A percentile compares a stretch with the other conserved stretches of the same genome.
phyloP scores from a whole-genome alignment of 257 asterid genomes.

The Solanum boliviense region DNA sequence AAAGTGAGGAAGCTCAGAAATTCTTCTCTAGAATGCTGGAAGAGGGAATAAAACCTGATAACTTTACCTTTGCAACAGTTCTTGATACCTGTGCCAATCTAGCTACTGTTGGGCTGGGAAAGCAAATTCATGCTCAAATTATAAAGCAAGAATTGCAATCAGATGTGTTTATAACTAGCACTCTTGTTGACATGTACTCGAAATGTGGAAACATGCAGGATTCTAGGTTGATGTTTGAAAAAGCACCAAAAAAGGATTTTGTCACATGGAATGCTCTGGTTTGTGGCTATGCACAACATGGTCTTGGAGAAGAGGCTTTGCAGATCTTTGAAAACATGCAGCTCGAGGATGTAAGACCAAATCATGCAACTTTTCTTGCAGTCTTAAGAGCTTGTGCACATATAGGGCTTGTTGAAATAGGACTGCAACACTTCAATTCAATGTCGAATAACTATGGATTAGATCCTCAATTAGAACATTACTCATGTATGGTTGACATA shows the following conservation, averaged over 20 bases:
- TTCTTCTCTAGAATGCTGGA: conserved; percentile 56
- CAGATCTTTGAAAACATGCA: conserved; percentile 49
- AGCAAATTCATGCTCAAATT: conserved; percentile 83
- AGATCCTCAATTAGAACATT: conserved; percentile 74
- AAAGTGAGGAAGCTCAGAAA: conserved; percentile 69
- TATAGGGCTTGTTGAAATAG: conserved; percentile 59
- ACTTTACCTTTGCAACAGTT: conserved; percentile 80
- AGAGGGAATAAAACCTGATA: conserved; percentile 59
- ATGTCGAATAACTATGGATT: conserved; percentile 47
- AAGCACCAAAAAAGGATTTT: conserved; percentile 50
- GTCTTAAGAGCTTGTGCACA: conserved; percentile 92
- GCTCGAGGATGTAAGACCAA: conserved; percentile 37
- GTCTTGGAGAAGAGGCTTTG: conserved; percentile 61
- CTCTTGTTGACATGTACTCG: conserved; percentile 93
- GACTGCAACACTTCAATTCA: conserved; percentile 43
- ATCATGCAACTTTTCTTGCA: conserved; percentile 79
- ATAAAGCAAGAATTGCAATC: conserved; percentile 71
- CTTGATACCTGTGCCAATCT: conserved; percentile 81
- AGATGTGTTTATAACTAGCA: conserved; percentile 67
- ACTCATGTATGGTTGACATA: conserved; percentile 80
- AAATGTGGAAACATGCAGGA: conserved; percentile 81
- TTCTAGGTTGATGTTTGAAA: conserved; percentile 54
- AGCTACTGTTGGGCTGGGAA: conserved; percentile 76
- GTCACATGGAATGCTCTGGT: conserved; percentile 88
- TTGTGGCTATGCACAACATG: conserved; percentile 82